Base-by-base conservation (phyloP, 2,329 filamentous ascomycete species). In the Fusarium sp. region DNA sequence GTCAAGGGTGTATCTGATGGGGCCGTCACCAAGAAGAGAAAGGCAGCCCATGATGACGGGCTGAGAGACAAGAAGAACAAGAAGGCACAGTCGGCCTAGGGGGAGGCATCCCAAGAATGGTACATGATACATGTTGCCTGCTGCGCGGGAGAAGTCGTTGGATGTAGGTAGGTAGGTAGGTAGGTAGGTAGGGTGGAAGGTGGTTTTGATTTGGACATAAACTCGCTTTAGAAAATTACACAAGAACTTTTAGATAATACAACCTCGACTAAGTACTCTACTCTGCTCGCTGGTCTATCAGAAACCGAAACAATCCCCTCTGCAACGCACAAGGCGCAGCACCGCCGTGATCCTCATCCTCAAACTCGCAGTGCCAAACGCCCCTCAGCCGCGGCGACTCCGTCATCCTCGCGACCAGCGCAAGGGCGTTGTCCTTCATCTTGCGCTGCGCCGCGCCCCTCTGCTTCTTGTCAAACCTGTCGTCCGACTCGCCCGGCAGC, bases 401-500 rank as follows among this genome's bases (percentile, higher is more conserved):
- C 24, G 44, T 13, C 51, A 74, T 48, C 6, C 72, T 61, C 5
- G 12, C 44, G 1, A 58, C 64, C 53, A 74, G 39, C 1, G 57
- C 68, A 10, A 69, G 52, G 1, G 71, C 67, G 15, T 70, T 70
- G 3, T 60, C 64, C 31, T 55, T 63, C 41, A 73, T 61, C 26
- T 58, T 69, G 32, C 71, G 53, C 6, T 47, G 58, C 35, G 51
- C 39, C 5, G 70, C 64, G 7, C 47, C 60, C 12, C 38, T 52
- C 38, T 64, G 53, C n/a, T 70, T 58, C 13, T 58, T 64, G 13
- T 71, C 41, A 45, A 74, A 79, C 6, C 69, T 53, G 3, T 74
- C 73, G 1, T 71, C 63, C 0, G 70, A 59, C 57, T 78, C 75
- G 2, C 65, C 71, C 7, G 67, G 55, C 24, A 59, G 52, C 35